Evolutionary conservation across 306 rosid species (phyloP).

Genomic region (Gillenia trifoliata): DNA sequence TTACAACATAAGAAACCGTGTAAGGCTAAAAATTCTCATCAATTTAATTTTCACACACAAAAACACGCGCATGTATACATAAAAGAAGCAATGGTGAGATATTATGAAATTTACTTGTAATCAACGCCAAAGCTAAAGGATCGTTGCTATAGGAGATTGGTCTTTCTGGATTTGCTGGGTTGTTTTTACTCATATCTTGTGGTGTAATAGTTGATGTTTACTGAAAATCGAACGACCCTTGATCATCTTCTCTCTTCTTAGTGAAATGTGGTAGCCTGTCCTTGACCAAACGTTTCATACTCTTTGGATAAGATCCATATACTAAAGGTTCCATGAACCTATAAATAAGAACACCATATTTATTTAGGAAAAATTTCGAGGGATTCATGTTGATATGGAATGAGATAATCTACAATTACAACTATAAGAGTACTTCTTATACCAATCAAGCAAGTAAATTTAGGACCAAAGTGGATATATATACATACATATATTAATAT

Average conservation of each 20-base stretch:
- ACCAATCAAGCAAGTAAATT: too few relatives aligned
- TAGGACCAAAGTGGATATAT: too few relatives aligned
- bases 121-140: neutral
- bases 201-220: slow-evolving; percentile 30
- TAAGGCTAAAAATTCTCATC: neutral
- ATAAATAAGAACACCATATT: neutral
- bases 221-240: slow-evolving; percentile 24
- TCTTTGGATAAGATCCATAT: slow-evolving; percentile 22
- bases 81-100: neutral
- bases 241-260: slow-evolving; percentile 8
- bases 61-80: neutral
- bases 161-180: neutral
- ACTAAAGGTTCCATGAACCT: slow-evolving; percentile 25
- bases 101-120: neutral
- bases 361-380: too few relatives aligned
- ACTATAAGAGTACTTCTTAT: too few relatives aligned
- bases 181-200: slow-evolving; percentile 10
- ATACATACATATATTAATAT: too few relatives aligned
- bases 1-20: neutral
- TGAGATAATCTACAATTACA: too few relatives aligned
- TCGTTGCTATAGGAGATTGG: slow-evolving; percentile 12
- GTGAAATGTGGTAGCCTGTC: slow-evolving; percentile 22
- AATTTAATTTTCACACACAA: neutral
- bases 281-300: slow-evolving; percentile 14
- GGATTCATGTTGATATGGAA: too few relatives aligned